Base-by-base conservation (phyloP, 352 stramenopile genomes). In the Pythium grandisporangium region DNA sequence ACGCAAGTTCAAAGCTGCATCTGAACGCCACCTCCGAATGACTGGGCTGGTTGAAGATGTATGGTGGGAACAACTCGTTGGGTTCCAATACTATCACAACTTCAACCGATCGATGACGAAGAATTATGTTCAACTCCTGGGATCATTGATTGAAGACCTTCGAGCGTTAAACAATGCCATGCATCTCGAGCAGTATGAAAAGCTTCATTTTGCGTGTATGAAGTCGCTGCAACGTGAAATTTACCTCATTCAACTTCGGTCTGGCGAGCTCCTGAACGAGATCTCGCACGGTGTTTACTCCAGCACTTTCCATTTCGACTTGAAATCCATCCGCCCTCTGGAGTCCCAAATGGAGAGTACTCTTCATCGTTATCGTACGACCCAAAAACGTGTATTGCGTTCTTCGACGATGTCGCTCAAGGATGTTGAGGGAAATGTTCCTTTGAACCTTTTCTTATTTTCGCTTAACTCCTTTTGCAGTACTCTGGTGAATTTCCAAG, bases 391-490 rank as follows among this genome's bases (percentile, higher is more conserved):
- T 1, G 58, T 72, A 19, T 47, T 88, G 2, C 60, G 66, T 26
- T 63, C 48, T 2, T 59, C 76, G n/a, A 70, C 70, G 20, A 58
- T 81, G 14, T 76, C 60, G 16, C 43, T 57, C 35, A 77, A 82
- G 48, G 71, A 88, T n/a, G 58, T 91, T 3, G 72, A 82, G 43
- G 77, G 71, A n/a, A 91, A 91, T 36, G 66, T 88, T 1, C 74
- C 77, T 6, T 57, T 91, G 12, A 87, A 88, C 42, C 48, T 91
- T 14, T 91, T 91, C 47, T 50, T 88, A 3, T 91, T 88, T 43
- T 88, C 78, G 22, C 62, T 92, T 33, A 79, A 92, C 51, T 89
- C 78, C 22, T 84, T 89, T 33, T 92, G 78, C 54, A 72, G 68
- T 30, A 87, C 74, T 3, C 33, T 91, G 13, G 70, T 88, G 24